Conservation (phyloP, 2,329 filamentous ascomycete genomes). For the Madurella mycetomatis region DNA sequence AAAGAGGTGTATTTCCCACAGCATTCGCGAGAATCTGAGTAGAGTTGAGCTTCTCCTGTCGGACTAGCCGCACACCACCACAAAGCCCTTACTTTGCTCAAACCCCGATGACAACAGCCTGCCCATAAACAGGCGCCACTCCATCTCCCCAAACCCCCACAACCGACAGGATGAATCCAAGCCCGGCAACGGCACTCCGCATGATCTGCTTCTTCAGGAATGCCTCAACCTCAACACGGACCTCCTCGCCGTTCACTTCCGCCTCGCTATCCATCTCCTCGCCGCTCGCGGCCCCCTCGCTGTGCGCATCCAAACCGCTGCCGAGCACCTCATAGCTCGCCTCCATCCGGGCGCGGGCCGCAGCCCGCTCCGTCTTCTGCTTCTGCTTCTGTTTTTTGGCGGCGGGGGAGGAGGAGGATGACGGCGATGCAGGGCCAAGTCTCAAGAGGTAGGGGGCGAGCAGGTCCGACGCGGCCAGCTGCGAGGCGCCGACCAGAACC, state of each 20-base stretch:
- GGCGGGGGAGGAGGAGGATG: slow-evolving; percentile 22
- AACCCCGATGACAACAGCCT: slow-evolving; percentile 17
- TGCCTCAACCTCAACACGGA: slow-evolving; percentile 52
- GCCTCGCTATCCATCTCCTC: slow-evolving; percentile 44
- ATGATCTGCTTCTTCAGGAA: slow-evolving; percentile 52
- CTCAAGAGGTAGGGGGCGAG: slow-evolving; percentile 43
- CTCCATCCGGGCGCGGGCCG: slow-evolving; percentile 52
- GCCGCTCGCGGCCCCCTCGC: slow-evolving; percentile 39
- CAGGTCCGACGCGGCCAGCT: slow-evolving; percentile 46
- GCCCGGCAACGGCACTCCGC: slow-evolving; percentile 49
- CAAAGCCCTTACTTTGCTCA: not conserved
- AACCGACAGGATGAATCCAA: slow-evolving; percentile 58
- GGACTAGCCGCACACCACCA: not conserved
- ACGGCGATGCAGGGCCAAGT: slow-evolving; percentile 14
- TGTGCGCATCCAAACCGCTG: slow-evolving; percentile 25
- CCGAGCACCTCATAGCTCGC: slow-evolving; percentile 65
- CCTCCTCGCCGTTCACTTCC: slow-evolving; percentile 58
- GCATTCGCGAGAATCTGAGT: not conserved
- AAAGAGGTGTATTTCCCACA: not conserved
- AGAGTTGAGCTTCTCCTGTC: not conserved
- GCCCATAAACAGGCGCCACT: slow-evolving; percentile 21
- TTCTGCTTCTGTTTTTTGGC: slow-evolving; percentile 15
- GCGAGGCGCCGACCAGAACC: slow-evolving; percentile 60
- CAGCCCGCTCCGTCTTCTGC: slow-evolving; percentile 21
- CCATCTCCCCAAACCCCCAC: slow-evolving; percentile 65